phyloP scores from a whole-genome alignment of 2,329 filamentous ascomycete genomes.

The Aspergillus intermedius region DNA sequence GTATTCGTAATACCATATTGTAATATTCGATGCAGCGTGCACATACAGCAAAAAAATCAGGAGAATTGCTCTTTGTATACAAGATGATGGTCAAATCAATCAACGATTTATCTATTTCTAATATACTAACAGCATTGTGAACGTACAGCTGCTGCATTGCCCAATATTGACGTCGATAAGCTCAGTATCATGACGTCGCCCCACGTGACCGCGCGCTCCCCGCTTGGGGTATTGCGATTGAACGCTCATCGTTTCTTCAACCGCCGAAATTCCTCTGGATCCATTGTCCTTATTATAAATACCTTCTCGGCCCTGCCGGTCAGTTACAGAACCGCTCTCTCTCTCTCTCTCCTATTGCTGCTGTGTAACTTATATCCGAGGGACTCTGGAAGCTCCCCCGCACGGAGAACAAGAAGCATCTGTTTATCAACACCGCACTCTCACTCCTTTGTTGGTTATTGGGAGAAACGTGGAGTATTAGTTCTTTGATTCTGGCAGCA shows the following conservation, averaged over 20 bases:
- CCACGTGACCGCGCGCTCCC: constrained; percentile 13
- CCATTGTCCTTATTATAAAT: background rate
- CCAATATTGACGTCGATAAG: background rate
- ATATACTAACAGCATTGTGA: background rate
- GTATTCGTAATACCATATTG: background rate
- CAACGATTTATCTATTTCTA: background rate
- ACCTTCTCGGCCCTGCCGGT: background rate
- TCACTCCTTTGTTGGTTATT: background rate
- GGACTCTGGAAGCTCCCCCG: background rate
- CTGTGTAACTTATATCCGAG: background rate
- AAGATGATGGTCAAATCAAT: background rate
- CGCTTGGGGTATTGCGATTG: constrained; percentile 2
- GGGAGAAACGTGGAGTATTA: background rate
- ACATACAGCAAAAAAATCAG: background rate
- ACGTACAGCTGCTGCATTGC: background rate
- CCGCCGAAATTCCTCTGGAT: constrained; percentile 1
- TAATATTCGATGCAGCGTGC: background rate
- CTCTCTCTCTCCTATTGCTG: background rate
- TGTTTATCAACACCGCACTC: background rate
- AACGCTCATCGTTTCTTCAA: background rate
- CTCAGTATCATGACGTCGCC: constrained; percentile 7
- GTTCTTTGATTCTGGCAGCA: constrained; percentile 4
- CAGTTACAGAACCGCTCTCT: background rate
- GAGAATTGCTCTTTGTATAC: background rate
- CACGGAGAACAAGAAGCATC: background rate